Conservation (phyloP, 129 eudicot genomes). For the Saussurea involucrata region DNA sequence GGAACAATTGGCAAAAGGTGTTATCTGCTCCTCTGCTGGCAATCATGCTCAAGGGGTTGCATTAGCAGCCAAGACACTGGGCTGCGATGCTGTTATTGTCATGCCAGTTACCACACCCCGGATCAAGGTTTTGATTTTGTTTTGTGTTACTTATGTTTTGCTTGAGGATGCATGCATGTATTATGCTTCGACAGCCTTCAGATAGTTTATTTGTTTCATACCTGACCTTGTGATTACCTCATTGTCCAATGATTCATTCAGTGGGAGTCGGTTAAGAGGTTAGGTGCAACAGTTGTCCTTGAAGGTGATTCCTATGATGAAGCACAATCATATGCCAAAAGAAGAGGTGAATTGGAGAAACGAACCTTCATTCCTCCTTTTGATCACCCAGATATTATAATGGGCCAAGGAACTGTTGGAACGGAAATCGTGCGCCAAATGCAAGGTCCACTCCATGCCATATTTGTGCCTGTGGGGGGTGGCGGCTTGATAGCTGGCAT, state of each 20-base stretch:
- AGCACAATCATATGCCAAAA: conserved; percentile 88
- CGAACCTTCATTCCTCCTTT: conserved; percentile 90
- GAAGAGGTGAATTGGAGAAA: conserved; percentile 55
- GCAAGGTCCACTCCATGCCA: conserved; percentile 84
- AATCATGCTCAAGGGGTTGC: conserved; percentile 99
- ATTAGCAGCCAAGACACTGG: conserved; percentile 74
- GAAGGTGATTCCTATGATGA: conserved; percentile 94
- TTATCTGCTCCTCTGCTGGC: conserved; percentile 96
- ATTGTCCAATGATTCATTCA: conserved; percentile 16
- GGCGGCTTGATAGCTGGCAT: conserved; percentile 98
- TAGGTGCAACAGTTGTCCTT: conserved; percentile 96
- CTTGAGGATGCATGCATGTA: not conserved
- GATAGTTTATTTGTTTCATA: not conserved
- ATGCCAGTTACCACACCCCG: conserved; percentile 98
- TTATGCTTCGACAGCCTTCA: not conserved
- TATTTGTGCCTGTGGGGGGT: conserved; percentile 97
- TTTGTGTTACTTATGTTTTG: not conserved
- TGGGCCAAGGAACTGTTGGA: conserved; percentile 94
- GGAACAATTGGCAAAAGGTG: conserved; percentile 76
- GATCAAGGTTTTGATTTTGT: conserved; percentile 56
- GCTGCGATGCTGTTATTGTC: conserved; percentile 90
- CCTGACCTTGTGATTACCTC: not conserved
- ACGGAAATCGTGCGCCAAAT: conserved; percentile 92
- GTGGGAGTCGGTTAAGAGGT: conserved; percentile 93
- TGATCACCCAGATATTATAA: conserved; percentile 90